Evolutionary conservation across 805 yeast genomes (phyloP).

Genomic region (Candida orba): DNA sequence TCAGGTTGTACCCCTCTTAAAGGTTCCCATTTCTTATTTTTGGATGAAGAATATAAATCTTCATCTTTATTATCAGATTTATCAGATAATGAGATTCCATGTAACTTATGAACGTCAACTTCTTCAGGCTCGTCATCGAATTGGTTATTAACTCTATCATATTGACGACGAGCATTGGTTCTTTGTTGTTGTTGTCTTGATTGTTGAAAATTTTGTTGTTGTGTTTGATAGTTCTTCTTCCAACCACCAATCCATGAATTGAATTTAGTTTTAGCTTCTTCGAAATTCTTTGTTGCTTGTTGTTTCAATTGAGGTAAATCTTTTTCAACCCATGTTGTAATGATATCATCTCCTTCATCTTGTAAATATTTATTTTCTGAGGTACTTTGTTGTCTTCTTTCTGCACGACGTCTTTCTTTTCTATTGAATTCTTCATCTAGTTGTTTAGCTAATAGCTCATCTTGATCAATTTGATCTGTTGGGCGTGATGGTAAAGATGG

Average conservation of each 20-base stretch:
- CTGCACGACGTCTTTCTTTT: conserved; percentile 21
- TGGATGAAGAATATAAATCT: conserved; percentile 15
- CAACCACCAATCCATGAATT: conserved; percentile 53
- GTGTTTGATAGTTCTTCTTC: conserved; percentile 19
- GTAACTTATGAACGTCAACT: conserved; percentile 40
- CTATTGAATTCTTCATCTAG: conserved; percentile 59
- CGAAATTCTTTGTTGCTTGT: conserved; percentile 64
- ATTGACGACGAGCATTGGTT: conserved; percentile 15
- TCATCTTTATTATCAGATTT: conserved; percentile 25
- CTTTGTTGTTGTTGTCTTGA: conserved; percentile 7
- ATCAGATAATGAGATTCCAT: conserved; percentile 39
- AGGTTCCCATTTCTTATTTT: conserved; percentile 35
- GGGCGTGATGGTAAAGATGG: conserved; percentile 31
- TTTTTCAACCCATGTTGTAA: conserved; percentile 47
- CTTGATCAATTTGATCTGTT: conserved; percentile 43
- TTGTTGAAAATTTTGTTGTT: conserved; percentile 15
- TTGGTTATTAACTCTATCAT: conserved; percentile 19
- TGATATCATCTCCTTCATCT: conserved; percentile 40
- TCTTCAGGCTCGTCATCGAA: conserved; percentile 52
- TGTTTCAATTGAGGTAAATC: conserved; percentile 58
- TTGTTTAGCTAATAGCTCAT: conserved; percentile 76
- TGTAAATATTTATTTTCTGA: conserved; percentile 13
- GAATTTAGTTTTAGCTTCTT: conserved; percentile 70
- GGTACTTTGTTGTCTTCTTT: conserved; percentile 18
- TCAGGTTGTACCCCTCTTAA: conserved; percentile 21